phyloP scores from a whole-genome alignment of 108 stramenopile genomes.

The Skeletonema menzelii region DNA sequence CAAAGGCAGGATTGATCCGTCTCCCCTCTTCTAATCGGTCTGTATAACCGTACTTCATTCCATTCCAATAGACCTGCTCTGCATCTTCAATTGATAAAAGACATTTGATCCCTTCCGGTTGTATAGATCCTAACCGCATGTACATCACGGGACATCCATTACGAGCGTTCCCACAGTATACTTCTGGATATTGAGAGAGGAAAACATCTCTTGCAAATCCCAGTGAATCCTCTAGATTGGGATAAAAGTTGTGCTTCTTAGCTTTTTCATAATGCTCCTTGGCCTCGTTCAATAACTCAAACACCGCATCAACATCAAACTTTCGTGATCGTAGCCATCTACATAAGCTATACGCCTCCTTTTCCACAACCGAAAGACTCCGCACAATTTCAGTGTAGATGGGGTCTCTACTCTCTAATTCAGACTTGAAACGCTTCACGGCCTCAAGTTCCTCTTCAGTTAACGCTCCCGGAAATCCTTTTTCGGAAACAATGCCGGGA shows the following conservation, averaged over 20 bases:
- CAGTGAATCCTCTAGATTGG: constrained; percentile 31
- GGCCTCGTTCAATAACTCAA: constrained; percentile 32
- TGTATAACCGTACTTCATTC: constrained; percentile 16
- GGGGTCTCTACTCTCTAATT: constrained; percentile 22
- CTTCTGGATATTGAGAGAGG: constrained; percentile 41
- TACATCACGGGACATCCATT: constrained; percentile 49
- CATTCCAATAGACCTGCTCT: constrained; percentile 39
- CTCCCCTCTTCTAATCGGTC: constrained; percentile 19
- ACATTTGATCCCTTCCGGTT: constrained; percentile 47
- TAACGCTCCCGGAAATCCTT: constrained; percentile 46
- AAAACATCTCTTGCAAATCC: constrained; percentile 30
- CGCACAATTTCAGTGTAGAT: constrained; percentile 38
- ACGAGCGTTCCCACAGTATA: constrained; percentile 38
- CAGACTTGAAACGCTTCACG: constrained; percentile 13
- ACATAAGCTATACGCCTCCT: constrained; percentile 45
- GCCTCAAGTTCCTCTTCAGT: constrained; percentile 34
- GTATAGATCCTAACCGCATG: constrained; percentile 31
- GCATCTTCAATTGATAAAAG: constrained; percentile 28
- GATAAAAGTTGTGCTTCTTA: constrained; percentile 67
- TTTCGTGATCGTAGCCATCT: constrained; percentile 40
- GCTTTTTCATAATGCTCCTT: constrained; percentile 54
- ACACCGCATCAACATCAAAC: constrained; percentile 47
- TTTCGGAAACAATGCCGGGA: constrained; percentile 22
- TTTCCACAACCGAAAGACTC: constrained; percentile 26
- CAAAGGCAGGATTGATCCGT: constrained; percentile 27